A percentile compares a stretch with the other conserved stretches of the same genome.
Conservation (phyloP, 106 monocot genomes). For the Allium sativum region DNA sequence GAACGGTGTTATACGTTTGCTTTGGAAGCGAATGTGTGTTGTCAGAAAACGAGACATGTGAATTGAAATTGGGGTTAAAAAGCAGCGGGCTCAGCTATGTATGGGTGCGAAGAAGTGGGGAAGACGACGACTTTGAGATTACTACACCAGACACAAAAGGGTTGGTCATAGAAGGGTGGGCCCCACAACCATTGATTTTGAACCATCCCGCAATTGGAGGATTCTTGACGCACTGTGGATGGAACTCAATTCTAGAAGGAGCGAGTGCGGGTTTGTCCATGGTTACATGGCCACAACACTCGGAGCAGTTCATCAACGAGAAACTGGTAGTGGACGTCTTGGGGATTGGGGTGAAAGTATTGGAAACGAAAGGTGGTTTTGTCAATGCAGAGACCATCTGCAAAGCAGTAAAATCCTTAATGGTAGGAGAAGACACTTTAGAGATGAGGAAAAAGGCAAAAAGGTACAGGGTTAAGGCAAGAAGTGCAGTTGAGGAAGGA, state of each 20-base stretch:
- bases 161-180: constrained; percentile 3
- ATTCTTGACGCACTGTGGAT: constrained; percentile 12
- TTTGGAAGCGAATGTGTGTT: constrained; percentile 7
- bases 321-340: constrained; percentile 9
- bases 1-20: constrained; percentile 6
- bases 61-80: constrained; percentile 4
- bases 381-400: neutral
- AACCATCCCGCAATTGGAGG: constrained; percentile 6
- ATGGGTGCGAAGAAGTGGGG: constrained; percentile 1
- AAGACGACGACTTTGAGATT: constrained; percentile 1
- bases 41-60: neutral
- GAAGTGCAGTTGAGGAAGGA: constrained; percentile 3
- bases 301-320: constrained; percentile 9
- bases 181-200: constrained; percentile 3
- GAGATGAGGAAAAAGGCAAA: constrained; percentile 8
- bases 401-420: neutral
- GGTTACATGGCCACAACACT: constrained; percentile 3
- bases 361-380: neutral
- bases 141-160: neutral
- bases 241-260: constrained; percentile 11
- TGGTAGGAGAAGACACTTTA: neutral
- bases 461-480: neutral
- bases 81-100: neutral
- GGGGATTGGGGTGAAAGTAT: constrained; percentile 15
- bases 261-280: constrained; percentile 7